A percentile compares a stretch with the other conserved stretches of the same genome.
phyloP scores from a whole-genome alignment of 2,329 filamentous ascomycete species.

The Didymella segeticola region DNA sequence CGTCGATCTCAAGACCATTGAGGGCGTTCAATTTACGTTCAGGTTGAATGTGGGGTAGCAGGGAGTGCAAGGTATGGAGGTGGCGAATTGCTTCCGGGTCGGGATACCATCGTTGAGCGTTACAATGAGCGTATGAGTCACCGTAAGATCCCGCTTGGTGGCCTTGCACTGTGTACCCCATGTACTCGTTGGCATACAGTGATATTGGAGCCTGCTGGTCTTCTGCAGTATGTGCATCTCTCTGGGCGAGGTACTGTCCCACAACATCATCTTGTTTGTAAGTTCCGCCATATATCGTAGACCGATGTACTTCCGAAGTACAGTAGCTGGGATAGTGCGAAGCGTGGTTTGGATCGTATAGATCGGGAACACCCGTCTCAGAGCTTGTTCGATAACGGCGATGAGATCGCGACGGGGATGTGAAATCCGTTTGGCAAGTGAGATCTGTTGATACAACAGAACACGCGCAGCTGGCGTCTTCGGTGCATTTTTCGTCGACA shows the following conservation, averaged over 20 bases:
- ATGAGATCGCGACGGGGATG: neutral
- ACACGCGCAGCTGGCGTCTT: neutral
- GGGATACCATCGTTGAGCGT: slow-evolving; percentile 10
- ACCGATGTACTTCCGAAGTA: no score
- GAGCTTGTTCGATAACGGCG: neutral
- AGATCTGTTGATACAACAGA: neutral
- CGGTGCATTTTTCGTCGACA: neutral
- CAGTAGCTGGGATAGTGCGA: neutral
- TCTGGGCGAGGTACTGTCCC: slow-evolving; percentile 1
- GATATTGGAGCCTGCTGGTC: neutral
- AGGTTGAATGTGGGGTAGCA: slow-evolving; percentile 26
- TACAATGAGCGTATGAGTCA: slow-evolving; percentile 3
- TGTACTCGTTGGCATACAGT: neutral
- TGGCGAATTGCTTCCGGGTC: slow-evolving; percentile 31
- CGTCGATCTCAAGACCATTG: slow-evolving; percentile 15
- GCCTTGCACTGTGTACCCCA: neutral
- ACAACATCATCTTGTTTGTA: slow-evolving; percentile 1
- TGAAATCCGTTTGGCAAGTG: slow-evolving; percentile 1
- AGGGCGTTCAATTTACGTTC: slow-evolving; percentile 20
- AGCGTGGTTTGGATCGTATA: neutral
- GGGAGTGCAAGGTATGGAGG: slow-evolving; percentile 19
- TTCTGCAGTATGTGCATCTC: neutral
- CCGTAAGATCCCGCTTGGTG: neutral
- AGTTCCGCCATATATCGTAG: neutral
- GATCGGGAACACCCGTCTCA: neutral